Evolutionary conservation across 2,329 filamentous ascomycete species (phyloP).

Genomic region (Myriosclerotinia curreyana): DNA sequence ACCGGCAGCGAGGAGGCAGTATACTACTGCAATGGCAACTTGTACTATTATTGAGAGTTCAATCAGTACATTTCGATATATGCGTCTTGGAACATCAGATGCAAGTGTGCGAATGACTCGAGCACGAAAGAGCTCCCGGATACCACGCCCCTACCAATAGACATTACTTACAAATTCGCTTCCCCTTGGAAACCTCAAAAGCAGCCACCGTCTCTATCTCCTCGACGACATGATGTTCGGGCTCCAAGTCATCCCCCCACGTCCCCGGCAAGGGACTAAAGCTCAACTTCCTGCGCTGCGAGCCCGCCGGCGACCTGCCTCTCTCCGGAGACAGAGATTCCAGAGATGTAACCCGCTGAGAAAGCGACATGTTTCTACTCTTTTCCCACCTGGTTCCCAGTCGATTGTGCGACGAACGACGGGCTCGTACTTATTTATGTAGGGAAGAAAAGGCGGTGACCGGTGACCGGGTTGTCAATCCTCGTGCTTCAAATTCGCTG

Average conservation of each 20-base stretch:
- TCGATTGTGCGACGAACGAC: background rate
- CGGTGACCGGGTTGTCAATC: background rate
- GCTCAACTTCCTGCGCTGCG: slow-evolving; percentile 28
- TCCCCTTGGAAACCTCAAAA: slow-evolving; percentile 42
- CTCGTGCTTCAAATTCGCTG: slow-evolving; percentile 7
- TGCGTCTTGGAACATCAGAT: background rate
- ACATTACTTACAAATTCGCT: slow-evolving; percentile 38
- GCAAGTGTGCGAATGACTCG: background rate
- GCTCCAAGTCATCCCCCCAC: slow-evolving; percentile 22
- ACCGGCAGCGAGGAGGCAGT: slow-evolving; percentile 75
- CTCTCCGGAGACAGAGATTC: slow-evolving; percentile 32
- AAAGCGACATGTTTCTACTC: slow-evolving; percentile 25
- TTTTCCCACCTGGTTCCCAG: background rate
- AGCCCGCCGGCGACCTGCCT: slow-evolving; percentile 23
- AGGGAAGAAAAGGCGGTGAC: background rate
- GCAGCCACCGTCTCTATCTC: slow-evolving; percentile 35
- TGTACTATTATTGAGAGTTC: slow-evolving; percentile 52
- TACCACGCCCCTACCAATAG: background rate
- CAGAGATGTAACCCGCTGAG: slow-evolving; percentile 31
- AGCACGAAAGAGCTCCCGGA: background rate
- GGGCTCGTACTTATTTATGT: background rate
- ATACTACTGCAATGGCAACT: slow-evolving; percentile 64
- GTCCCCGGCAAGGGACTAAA: slow-evolving; percentile 33
- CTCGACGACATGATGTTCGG: slow-evolving; percentile 21
- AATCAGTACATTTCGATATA: background rate